Evolutionary conservation across 192 early-diverging fungal genomes (phyloP).

Genomic region (Coemansia sp.): DNA sequence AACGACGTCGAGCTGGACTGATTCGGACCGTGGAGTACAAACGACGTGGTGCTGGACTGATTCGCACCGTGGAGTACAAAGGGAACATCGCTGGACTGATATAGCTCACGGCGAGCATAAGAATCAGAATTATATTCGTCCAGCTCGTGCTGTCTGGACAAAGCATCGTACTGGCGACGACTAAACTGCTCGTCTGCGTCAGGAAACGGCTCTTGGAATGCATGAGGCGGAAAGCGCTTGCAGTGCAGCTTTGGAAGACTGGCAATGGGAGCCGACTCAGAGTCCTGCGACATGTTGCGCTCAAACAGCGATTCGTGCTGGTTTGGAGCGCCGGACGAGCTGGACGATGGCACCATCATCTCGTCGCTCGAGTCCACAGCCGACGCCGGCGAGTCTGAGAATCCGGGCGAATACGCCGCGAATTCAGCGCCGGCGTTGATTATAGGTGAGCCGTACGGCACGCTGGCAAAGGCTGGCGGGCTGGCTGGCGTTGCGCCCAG

Average conservation of each 20-base stretch:
- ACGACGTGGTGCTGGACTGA: not conserved
- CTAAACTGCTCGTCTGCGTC: conserved; percentile 6
- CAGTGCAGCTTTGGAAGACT: conserved; percentile 24
- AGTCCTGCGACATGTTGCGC: conserved; percentile 21
- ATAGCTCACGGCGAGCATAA: no score
- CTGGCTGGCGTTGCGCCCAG: conserved; percentile 18
- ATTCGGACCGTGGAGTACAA: not conserved
- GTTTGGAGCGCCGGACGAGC: conserved; percentile 21
- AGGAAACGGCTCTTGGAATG: conserved; percentile 10
- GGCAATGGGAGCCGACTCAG: conserved; percentile 29
- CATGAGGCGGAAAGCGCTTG: not conserved
- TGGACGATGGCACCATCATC: conserved; percentile 10
- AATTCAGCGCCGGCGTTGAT: conserved; percentile 7
- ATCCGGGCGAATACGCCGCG: conserved; percentile 40
- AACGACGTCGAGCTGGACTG: not conserved
- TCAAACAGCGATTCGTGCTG: conserved; percentile 31
- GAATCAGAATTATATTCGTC: no score
- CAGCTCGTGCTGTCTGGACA: not conserved
- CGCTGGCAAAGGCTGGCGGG: not conserved
- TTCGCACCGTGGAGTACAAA: no score
- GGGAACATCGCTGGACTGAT: no score
- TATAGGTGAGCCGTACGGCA: not conserved
- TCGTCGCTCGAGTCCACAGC: conserved; percentile 2
- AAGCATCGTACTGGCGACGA: not conserved
- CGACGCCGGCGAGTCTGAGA: conserved; percentile 22